Percentiles rank a stretch among this genome's conserved stretches.
These are phyloP conservation scores for Theobroma grandiflorum DNA, from an alignment of 441 rosid genomes.

Conservation along the genomic window DNA sequence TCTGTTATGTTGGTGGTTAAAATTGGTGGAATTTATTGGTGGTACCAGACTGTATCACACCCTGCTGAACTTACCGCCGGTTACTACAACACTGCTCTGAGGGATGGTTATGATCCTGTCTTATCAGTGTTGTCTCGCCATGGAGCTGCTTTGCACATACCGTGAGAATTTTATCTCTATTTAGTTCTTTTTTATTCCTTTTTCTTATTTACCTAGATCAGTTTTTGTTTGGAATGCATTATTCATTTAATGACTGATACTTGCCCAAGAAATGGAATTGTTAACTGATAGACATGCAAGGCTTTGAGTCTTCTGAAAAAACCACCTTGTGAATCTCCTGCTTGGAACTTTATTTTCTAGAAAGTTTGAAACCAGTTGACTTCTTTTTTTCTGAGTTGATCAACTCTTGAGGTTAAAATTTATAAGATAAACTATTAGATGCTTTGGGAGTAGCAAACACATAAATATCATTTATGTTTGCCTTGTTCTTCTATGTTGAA, in stretches of 20 bases:
- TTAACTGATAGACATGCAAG: not conserved
- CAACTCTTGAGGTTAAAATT: conserved; percentile 8
- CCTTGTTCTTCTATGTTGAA: not conserved
- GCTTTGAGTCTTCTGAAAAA: not conserved
- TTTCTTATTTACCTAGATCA: not conserved
- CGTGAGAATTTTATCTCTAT: conserved; percentile 44
- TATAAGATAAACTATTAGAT: not conserved
- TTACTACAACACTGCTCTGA: conserved; percentile 68
- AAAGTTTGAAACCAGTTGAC: not conserved
- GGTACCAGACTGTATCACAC: conserved; percentile 75
- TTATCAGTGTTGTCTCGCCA: conserved; percentile 71
- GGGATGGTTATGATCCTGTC: conserved; percentile 77
- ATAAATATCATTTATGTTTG: not conserved
- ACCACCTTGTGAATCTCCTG: not conserved
- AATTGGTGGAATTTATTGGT: conserved; percentile 79
- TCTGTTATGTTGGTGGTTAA: conserved; percentile 61
- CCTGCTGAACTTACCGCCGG: conserved; percentile 84
- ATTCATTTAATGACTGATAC: not conserved
- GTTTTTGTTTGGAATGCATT: conserved; percentile 25
- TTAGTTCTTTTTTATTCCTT: not conserved
- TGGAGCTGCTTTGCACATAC: conserved; percentile 67
- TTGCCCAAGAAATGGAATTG: not conserved
- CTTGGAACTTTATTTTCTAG: not conserved
- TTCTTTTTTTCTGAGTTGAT: not conserved
- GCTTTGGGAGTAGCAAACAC: not conserved